These are phyloP conservation scores for Teunomyces pallodes DNA, from an alignment of 805 yeast species.

Conservation along the genomic window DNA sequence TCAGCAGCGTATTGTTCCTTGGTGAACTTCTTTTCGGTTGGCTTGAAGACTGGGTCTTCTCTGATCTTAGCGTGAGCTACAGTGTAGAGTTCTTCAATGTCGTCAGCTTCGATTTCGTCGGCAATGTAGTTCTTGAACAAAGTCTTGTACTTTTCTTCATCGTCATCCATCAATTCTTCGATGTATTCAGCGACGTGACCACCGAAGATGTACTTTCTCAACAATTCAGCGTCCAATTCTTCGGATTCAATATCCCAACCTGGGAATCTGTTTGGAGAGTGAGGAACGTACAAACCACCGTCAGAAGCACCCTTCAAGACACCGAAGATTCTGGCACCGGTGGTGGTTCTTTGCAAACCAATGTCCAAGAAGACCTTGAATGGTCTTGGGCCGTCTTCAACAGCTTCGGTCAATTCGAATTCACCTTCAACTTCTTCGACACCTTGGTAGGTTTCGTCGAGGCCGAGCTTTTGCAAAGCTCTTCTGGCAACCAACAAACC, in stretches of 20 bases:
- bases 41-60: conserved; percentile 90
- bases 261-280: conserved; percentile 99
- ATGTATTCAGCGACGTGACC: conserved; percentile 99
- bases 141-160: conserved; percentile 98
- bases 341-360: conserved; percentile 99
- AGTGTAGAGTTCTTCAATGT: conserved; percentile 90
- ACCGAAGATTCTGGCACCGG: conserved; percentile 99
- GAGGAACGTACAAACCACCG: conserved; percentile 99
- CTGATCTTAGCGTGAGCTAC: conserved; percentile 96
- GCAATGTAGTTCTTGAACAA: conserved; percentile 95
- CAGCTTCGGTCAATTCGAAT: conserved; percentile 97
- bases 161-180: conserved; percentile 99
- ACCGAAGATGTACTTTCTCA: conserved; percentile 99
- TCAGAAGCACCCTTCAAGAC: conserved; percentile 99
- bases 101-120: conserved; percentile 96
- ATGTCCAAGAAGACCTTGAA: conserved; percentile 99
- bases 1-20: conserved; percentile 98
- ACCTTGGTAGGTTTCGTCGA: conserved; percentile 97
- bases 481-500: conserved; percentile 99
- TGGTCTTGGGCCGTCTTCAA: conserved; percentile 99
- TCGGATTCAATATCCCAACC: conserved; percentile 99
- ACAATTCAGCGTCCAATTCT: conserved; percentile 95
- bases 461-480: conserved; percentile 94
- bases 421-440: conserved; percentile 99
- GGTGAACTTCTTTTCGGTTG: conserved; percentile 89